Conservation (phyloP, 495 filamentous ascomycete genomes). For the Podospora australis region DNA sequence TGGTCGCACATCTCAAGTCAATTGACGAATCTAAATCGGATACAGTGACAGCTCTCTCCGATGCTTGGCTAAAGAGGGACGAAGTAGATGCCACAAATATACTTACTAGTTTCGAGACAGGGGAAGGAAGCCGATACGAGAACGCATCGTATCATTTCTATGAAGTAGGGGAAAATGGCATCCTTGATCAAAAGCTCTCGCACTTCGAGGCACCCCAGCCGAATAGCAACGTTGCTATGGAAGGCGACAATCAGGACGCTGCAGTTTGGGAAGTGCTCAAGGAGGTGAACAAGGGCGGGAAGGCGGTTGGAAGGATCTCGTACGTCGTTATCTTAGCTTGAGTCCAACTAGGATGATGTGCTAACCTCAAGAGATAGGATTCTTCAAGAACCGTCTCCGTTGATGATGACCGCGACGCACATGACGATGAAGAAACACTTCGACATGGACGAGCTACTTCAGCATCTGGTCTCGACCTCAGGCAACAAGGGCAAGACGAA, state of each 20-base stretch:
- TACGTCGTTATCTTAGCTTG: no score
- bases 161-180: slow-evolving; percentile 41
- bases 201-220: not conserved
- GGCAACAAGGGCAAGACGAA: slow-evolving; percentile 28
- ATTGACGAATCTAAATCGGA: slow-evolving; percentile 26
- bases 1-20: slow-evolving; percentile 30
- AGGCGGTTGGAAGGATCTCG: slow-evolving; percentile 47
- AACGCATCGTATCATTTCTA: slow-evolving; percentile 45
- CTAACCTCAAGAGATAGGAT: no score
- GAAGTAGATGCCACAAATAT: slow-evolving; percentile 24
- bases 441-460: slow-evolving; percentile 48
- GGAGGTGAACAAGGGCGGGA: slow-evolving; percentile 20
- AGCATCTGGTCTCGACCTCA: slow-evolving; percentile 32
- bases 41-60: slow-evolving; percentile 29
- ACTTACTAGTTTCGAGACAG: slow-evolving; percentile 23
- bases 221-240: slow-evolving; percentile 4
- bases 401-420: slow-evolving; percentile 46
- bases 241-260: slow-evolving; percentile 24
- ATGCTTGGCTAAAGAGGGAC: slow-evolving; percentile 27
- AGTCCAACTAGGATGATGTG: no score
- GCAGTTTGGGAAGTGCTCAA: slow-evolving; percentile 37
- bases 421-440: slow-evolving; percentile 41
- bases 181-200: slow-evolving; percentile 22
- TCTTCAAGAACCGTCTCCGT: slow-evolving; percentile 44
- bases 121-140: slow-evolving; percentile 28